phyloP scores from a whole-genome alignment of 2,329 filamentous ascomycete species.

The Laburnicola sp. region DNA sequence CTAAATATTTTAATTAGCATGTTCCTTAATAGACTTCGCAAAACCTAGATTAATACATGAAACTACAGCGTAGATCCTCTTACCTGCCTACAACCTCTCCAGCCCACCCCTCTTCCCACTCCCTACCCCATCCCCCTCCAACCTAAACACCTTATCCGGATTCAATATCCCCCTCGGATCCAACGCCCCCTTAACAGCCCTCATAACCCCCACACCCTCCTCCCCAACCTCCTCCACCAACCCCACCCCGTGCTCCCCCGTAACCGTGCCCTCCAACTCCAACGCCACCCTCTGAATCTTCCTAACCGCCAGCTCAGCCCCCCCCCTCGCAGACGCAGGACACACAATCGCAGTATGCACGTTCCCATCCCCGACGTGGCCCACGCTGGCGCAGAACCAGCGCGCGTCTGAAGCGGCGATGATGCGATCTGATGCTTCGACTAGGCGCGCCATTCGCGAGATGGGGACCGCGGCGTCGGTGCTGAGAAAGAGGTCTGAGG shows the following conservation, averaged over 20 bases:
- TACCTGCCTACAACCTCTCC: background rate
- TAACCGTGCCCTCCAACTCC: conserved; percentile 80
- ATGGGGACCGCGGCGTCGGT: conserved; percentile 80
- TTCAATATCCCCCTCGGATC: conserved; percentile 71
- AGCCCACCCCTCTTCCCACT: background rate
- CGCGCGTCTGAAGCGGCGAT: conserved; percentile 48
- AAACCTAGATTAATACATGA: no score
- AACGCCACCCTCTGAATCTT: conserved; percentile 78
- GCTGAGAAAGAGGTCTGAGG: conserved; percentile 66
- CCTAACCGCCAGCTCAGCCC: conserved; percentile 31
- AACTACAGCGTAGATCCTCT: no score
- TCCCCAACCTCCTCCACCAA: conserved; percentile 74
- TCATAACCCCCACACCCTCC: conserved; percentile 75
- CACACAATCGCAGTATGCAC: conserved; percentile 42
- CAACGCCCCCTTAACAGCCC: conserved; percentile 76
- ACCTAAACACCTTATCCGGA: conserved; percentile 63
- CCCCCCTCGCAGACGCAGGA: conserved; percentile 24
- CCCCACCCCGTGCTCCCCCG: conserved; percentile 81
- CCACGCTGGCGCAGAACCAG: conserved; percentile 58
- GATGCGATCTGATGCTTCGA: conserved; percentile 71
- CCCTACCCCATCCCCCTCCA: conserved; percentile 38
- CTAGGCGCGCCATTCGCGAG: conserved; percentile 69
- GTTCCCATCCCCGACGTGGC: conserved; percentile 69
- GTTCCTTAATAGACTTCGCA: no score
- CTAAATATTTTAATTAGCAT: no score